Evolutionary conservation across 2,329 filamentous ascomycete genomes (phyloP).

Genomic region (Xylaria sp.): DNA sequence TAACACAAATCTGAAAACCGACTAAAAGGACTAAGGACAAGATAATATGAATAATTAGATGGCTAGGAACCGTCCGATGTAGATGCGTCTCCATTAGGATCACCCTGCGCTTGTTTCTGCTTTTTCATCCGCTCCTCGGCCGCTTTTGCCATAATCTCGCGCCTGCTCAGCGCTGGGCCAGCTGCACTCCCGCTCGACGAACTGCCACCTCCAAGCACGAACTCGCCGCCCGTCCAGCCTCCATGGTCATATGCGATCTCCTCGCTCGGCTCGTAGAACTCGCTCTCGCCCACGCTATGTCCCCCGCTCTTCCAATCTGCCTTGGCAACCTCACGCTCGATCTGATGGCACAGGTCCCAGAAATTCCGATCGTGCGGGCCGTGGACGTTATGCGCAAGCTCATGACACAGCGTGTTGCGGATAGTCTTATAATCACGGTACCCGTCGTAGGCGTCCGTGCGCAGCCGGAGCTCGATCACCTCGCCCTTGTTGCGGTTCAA

Average conservation of each 20-base stretch:
- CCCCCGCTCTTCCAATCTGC: conserved; percentile 84
- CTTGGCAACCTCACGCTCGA: conserved; percentile 85
- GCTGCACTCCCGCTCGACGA: conserved; percentile 12
- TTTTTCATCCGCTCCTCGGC: conserved; percentile 74
- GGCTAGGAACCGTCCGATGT: conserved; percentile 26
- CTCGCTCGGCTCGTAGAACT: conserved; percentile 66
- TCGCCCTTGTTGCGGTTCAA: conserved; percentile 89
- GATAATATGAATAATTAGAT: neutral
- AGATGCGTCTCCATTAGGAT: conserved; percentile 36
- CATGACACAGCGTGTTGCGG: conserved; percentile 91
- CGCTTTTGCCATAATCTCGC: conserved; percentile 79
- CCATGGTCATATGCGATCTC: conserved; percentile 73
- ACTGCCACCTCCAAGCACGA: conserved; percentile 72
- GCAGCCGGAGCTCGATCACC: conserved; percentile 87
- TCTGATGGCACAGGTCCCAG: conserved; percentile 87
- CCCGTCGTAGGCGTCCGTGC: conserved; percentile 95
- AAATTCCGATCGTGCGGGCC: conserved; percentile 86
- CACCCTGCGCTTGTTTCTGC: conserved; percentile 45
- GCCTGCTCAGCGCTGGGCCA: conserved; percentile 65
- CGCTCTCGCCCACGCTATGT: conserved; percentile 71
- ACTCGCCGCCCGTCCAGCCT: conserved; percentile 83
- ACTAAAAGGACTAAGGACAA: neutral
- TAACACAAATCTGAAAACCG: conserved; percentile 8
- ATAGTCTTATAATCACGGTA: conserved; percentile 95
- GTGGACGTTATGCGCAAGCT: conserved; percentile 92